A percentile compares a stretch with the other conserved stretches of the same genome.
Conservation (phyloP, 2,329 filamentous ascomycete species). For the Diaporthe sp. region DNA sequence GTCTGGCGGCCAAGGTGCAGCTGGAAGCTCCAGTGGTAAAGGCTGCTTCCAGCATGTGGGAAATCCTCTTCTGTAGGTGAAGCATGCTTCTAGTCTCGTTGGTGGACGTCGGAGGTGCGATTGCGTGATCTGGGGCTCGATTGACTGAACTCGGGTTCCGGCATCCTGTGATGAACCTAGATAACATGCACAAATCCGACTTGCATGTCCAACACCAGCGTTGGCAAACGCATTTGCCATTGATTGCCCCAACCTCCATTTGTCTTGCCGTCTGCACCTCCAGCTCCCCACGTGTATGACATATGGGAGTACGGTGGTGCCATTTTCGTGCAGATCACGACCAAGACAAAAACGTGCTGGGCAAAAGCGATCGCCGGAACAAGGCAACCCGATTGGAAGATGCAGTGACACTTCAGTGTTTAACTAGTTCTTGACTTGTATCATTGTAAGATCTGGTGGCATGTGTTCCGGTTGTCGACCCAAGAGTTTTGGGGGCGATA, state of each 20-base stretch:
- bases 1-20: background rate
- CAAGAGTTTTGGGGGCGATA: background rate
- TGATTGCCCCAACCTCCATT: background rate
- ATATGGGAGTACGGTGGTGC: conserved; percentile 7
- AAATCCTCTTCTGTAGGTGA: no score
- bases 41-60: background rate
- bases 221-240: no score
- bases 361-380: background rate
- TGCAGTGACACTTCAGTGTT: background rate
- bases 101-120: background rate
- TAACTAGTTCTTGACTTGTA: background rate
- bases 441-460: no score
- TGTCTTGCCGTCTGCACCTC: background rate
- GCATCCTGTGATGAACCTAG: background rate
- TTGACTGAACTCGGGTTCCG: background rate
- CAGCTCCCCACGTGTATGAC: conserved; percentile 5
- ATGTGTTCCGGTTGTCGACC: background rate
- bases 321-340: conserved; percentile 27
- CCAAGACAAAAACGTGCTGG: background rate
- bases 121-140: background rate
- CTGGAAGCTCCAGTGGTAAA: background rate
- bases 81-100: background rate
- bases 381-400: background rate
- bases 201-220: background rate
- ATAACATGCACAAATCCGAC: background rate